These are phyloP conservation scores for Clathrus columnatus DNA, from an alignment of 768 basidiomycete genomes.

Conservation along the genomic window DNA sequence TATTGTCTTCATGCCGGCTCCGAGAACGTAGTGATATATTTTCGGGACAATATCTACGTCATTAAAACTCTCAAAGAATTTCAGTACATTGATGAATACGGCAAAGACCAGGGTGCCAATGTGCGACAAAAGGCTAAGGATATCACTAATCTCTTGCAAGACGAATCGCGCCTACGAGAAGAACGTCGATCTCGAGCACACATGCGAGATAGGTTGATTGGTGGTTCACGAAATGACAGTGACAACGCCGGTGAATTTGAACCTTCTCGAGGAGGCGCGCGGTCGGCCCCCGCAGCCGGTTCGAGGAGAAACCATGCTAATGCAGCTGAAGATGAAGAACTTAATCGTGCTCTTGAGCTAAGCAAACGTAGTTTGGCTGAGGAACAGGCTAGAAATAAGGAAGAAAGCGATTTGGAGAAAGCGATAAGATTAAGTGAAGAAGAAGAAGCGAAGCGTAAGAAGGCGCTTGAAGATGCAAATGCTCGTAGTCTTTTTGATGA, in stretches of 20 bases:
- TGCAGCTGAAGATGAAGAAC: conserved; percentile 65
- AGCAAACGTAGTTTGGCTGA: conserved; percentile 66
- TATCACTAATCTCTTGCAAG: conserved; percentile 87
- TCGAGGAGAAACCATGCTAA: conserved; percentile 23
- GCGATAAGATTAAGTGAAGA: conserved; percentile 85
- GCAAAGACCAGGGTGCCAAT: conserved; percentile 98
- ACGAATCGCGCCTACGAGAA: conserved; percentile 75
- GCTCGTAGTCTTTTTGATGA: conserved; percentile 80
- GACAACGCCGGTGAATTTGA: conserved; percentile 33
- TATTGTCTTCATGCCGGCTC: conserved; percentile 94
- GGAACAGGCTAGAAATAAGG: conserved; percentile 56
- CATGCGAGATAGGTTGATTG: conserved; percentile 94
- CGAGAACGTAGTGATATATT: conserved; percentile 98
- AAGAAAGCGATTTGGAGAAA: conserved; percentile 75
- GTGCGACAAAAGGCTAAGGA: conserved; percentile 97
- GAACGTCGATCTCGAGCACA: conserved; percentile 76
- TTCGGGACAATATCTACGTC: conserved; percentile 93
- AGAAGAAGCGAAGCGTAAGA: conserved; percentile 72
- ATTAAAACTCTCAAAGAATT: conserved; percentile 99
- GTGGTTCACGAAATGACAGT: conserved; percentile 32
- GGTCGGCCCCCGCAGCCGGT: conserved; percentile 17
- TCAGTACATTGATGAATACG: conserved; percentile 90
- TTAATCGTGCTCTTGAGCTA: conserved; percentile 81
- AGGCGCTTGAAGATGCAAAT: conserved; percentile 66
- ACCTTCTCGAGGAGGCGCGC: conserved; percentile 32